Conservation (phyloP, 306 rosid genomes). For the Inga leiocalycina region DNA sequence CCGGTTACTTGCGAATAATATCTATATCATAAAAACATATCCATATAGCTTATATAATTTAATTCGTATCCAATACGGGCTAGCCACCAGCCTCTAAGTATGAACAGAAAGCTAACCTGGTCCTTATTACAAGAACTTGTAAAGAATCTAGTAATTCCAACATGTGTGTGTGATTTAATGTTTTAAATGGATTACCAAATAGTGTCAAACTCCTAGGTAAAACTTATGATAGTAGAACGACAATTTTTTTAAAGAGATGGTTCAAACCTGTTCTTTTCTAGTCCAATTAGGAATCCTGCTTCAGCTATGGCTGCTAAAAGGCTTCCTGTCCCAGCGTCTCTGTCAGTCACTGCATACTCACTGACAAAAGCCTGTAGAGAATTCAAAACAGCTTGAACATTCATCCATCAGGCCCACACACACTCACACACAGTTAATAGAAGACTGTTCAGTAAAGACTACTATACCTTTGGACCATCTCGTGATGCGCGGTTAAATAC, state of each 20-base stretch:
- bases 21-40: neutral
- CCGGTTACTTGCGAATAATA: neutral
- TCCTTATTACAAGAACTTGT: neutral
- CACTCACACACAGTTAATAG: neutral
- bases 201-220: neutral
- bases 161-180: neutral
- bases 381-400: slow-evolving; percentile 26
- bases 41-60: neutral
- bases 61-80: too few relatives aligned
- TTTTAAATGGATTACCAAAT: neutral
- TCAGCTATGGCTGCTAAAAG: slow-evolving; percentile 82
- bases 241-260: neutral
- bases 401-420: neutral
- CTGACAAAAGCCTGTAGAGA: slow-evolving; percentile 83
- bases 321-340: slow-evolving; percentile 85
- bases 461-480: slow-evolving; percentile 48
- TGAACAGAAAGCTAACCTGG: neutral
- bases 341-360: slow-evolving; percentile 84
- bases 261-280: slow-evolving; percentile 72
- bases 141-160: neutral
- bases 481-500: slow-evolving; percentile 60
- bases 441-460: neutral
- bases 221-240: neutral
- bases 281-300: slow-evolving; percentile 88
- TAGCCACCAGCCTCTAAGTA: neutral